These are phyloP conservation scores for Apostasia ramifera DNA, from an alignment of 106 monocot genomes.

Conservation along the genomic window DNA sequence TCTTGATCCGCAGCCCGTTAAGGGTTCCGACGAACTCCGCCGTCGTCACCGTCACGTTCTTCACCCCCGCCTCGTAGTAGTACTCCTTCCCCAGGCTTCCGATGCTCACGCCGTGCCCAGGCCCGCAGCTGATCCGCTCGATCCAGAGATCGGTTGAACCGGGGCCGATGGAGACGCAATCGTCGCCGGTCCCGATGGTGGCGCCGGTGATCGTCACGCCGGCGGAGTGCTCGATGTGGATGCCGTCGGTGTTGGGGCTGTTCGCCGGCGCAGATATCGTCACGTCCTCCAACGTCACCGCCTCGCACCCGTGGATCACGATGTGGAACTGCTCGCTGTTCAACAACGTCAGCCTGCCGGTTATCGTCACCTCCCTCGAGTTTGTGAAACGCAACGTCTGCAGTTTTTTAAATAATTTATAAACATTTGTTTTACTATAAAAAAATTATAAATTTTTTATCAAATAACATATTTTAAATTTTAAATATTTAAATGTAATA, in stretches of 20 bases:
- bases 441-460: too few species aligned
- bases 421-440: too few species aligned
- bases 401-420: background rate
- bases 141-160: conserved; percentile 24
- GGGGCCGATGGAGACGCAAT: conserved; percentile 36
- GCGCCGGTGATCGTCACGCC: conserved; percentile 17
- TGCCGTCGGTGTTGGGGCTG: conserved; percentile 41
- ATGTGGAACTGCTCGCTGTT: conserved; percentile 32
- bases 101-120: conserved; percentile 46
- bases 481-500: too few species aligned
- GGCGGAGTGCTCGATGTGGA: conserved; percentile 22
- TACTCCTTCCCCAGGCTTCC: conserved; percentile 30
- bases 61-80: conserved; percentile 25
- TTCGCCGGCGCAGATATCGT: conserved; percentile 17
- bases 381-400: conserved; percentile 12
- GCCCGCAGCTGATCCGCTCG: conserved; percentile 31
- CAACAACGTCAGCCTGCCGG: conserved; percentile 16
- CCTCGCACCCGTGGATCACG: conserved; percentile 10
- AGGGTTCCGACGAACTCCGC: conserved; percentile 19
- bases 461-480: too few species aligned
- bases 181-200: conserved; percentile 36
- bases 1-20: conserved; percentile 42
- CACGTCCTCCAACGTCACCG: conserved; percentile 9
- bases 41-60: conserved; percentile 29
- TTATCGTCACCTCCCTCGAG: conserved; percentile 15